phyloP scores from a whole-genome alignment of 306 rosid genomes.

The Cercis canadensis region DNA sequence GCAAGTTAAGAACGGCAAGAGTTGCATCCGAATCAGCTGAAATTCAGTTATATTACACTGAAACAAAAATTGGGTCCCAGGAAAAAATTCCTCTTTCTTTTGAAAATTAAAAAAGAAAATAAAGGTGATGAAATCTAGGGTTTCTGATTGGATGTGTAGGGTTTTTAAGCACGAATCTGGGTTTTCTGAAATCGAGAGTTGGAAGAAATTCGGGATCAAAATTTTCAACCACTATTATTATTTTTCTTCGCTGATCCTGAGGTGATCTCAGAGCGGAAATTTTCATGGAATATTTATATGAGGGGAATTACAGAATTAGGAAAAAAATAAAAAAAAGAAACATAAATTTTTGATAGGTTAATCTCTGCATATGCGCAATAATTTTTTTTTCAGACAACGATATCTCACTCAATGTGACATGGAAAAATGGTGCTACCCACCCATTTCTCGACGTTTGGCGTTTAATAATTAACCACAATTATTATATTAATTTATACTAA shows the following conservation, averaged over 20 bases:
- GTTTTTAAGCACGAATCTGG: constrained; percentile 48
- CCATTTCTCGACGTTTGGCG: constrained; percentile 38
- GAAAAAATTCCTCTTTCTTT: constrained; percentile 24
- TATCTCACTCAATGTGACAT: neutral
- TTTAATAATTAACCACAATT: neutral
- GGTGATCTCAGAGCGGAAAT: constrained; percentile 39
- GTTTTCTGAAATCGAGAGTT: constrained; percentile 42
- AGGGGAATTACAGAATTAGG: neutral
- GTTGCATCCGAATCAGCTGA: constrained; percentile 18
- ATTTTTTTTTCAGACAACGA: constrained; percentile 21
- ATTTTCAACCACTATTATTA: neutral
- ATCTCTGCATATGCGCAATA: constrained; percentile 34
- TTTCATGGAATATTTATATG: constrained; percentile 46
- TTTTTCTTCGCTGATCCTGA: constrained; percentile 41
- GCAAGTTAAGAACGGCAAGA: constrained; percentile 22
- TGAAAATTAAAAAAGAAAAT: neutral
- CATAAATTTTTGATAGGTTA: constrained; percentile 28
- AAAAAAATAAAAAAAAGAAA: constrained; percentile 4
- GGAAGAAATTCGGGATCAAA: constrained; percentile 64
- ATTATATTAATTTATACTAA: neutral
- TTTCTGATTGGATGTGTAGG: constrained; percentile 44
- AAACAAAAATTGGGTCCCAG: constrained; percentile 15
- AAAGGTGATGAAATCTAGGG: constrained; percentile 34
- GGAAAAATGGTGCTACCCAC: constrained; percentile 21
- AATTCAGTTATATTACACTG: constrained; percentile 5